Base-by-base conservation (phyloP, 139 green algal species). In the Chlorella sorokiniana region DNA sequence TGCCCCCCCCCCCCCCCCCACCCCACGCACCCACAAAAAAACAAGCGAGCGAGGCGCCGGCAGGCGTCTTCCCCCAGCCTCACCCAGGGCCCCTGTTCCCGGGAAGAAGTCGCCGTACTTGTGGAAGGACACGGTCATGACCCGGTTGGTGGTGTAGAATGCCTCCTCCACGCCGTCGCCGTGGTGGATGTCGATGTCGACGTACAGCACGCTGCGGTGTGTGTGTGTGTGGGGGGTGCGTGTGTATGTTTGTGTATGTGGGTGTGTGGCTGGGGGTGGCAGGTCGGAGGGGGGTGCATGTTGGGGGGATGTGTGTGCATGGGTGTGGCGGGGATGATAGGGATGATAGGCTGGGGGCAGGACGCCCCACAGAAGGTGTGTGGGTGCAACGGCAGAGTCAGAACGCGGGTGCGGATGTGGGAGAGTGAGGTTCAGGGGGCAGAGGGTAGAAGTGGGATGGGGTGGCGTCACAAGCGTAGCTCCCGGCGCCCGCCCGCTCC, bases 61-160 rank as follows among this genome's bases (percentile, higher is more conserved):
- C n/a, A n/a, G n/a, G n/a, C n/a, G n/a, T n/a, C n/a, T n/a, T n/a
- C n/a, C n/a, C n/a, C 22, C 16, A 31, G 3, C 22, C 76, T 73
- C 76, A 72, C 90, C 89, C 40, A 95, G 79, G 9, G 91, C 91
- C 31, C 95, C 96, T 10, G 96, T 99, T 65, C 96, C 96, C 7
- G 96, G 96, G 87, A 99, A 99, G 83, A 98, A 99, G 86, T 99
- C 96, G 38, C 96, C 96, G 75, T 98, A 99, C 88, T 98, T 97
- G 88, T 97, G 96, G 86, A 99, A 99, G 33, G 86, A 94, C 48
- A 96, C 93, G 81, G 88, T 90, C 94, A 98, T 98, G 72, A 98
- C 94, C 56, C 56, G 51, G 85, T 99, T 96, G 9, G 97, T 99
- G 14, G 94, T 89, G 90, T 99, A 99, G 80, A 99, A 99, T 0